Evolutionary conservation across 345 rosid genomes (phyloP).

Genomic region (Salix suchowensis): DNA sequence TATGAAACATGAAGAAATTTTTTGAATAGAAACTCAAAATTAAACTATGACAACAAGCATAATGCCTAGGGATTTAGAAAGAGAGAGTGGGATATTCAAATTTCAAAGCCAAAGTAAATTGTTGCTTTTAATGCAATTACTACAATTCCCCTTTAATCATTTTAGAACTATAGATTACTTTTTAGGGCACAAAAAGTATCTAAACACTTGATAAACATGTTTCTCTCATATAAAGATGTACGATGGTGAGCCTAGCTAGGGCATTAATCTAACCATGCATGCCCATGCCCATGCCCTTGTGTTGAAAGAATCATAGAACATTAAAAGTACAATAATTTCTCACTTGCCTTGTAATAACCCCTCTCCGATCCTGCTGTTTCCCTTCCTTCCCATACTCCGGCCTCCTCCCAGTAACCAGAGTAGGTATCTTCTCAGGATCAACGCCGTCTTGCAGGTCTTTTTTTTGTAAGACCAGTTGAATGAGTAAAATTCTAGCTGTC

Average conservation of each 20-base stretch:
- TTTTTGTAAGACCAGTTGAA: too few species aligned
- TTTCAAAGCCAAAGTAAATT: slow-evolving; percentile 45
- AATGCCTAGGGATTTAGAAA: slow-evolving; percentile 37
- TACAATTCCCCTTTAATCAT: slow-evolving; percentile 29
- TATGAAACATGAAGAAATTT: too few species aligned
- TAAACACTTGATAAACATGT: slow-evolving; percentile 28
- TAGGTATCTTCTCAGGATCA: too few species aligned
- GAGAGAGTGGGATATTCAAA: slow-evolving; percentile 29
- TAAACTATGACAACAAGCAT: slow-evolving; percentile 19
- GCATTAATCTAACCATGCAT: slow-evolving; percentile 25
- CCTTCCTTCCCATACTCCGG: too few species aligned
- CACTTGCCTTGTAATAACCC: too few species aligned
- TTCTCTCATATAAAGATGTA: slow-evolving; percentile 8
- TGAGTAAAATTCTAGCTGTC: rapidly evolving
- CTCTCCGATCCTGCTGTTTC: too few species aligned
- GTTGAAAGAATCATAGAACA: slow-evolving; percentile 24
- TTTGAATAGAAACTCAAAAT: too few species aligned
- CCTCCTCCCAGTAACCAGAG: too few species aligned
- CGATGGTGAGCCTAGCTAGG: slow-evolving; percentile 15
- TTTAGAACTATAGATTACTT: slow-evolving; percentile 10
- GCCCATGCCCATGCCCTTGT: slow-evolving; percentile 21
- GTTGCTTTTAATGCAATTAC: slow-evolving; percentile 53
- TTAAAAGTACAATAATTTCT: neutral
- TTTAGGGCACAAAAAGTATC: slow-evolving; percentile 2
- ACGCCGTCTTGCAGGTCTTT: too few species aligned